phyloP scores from a whole-genome alignment of 176 grass and related monocot species.

The Paspalum notatum region DNA sequence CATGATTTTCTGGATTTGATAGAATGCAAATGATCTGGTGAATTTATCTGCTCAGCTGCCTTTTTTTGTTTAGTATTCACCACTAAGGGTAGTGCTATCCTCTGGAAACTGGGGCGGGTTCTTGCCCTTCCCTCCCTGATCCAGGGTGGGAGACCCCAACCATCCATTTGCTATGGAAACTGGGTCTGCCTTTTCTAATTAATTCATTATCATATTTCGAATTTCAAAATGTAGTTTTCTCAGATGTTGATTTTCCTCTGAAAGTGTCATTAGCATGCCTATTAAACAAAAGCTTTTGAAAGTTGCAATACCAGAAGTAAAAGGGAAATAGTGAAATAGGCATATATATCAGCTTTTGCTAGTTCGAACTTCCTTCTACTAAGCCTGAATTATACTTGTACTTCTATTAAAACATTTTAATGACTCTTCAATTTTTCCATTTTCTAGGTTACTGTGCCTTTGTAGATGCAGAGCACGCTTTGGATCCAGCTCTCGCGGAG shows the following conservation, averaged over 20 bases:
- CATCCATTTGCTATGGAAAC: background rate
- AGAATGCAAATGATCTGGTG: background rate
- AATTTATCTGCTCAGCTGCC: background rate
- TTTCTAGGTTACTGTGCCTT: conserved; percentile 95
- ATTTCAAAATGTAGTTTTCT: background rate
- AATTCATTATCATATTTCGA: background rate
- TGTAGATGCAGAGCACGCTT: conserved; percentile 93
- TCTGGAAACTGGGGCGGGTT: background rate
- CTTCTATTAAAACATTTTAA: background rate
- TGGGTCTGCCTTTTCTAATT: background rate
- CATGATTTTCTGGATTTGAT: background rate
- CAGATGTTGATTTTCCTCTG: background rate
- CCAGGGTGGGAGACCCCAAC: background rate
- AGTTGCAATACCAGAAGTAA: background rate
- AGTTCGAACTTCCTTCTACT: background rate
- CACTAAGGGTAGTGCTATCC: background rate
- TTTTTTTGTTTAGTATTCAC: background rate
- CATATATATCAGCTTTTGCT: background rate
- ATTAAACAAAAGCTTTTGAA: conserved; percentile 10
- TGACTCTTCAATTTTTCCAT: conserved; percentile 5
- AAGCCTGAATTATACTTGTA: background rate
- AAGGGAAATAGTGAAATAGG: background rate
- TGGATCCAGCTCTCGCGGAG: conserved; percentile 93
- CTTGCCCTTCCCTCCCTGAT: too few species aligned
- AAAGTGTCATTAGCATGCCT: background rate